phyloP scores from a whole-genome alignment of 2,329 filamentous ascomycete genomes.

The Xenosphaeropsis pyriputrescens region DNA sequence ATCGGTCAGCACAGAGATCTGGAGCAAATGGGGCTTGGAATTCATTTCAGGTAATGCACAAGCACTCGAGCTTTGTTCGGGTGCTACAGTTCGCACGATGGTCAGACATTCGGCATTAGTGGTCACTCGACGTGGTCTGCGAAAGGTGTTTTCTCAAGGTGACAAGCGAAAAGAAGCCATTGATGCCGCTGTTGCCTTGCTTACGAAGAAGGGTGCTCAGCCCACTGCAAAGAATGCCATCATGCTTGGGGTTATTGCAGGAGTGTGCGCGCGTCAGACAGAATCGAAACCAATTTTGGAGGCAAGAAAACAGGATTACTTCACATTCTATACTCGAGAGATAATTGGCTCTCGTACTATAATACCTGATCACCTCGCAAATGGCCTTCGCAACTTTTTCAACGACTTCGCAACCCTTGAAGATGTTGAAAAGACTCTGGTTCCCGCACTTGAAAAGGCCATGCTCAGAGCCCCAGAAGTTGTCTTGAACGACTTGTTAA shows the following conservation, averaged over 20 bases:
- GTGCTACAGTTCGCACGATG: conserved; percentile 44
- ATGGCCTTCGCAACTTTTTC: conserved; percentile 73
- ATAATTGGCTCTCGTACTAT: conserved; percentile 64
- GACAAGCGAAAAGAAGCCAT: conserved; percentile 10
- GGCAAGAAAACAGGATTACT: conserved; percentile 54
- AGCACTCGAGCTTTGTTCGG: conserved; percentile 64
- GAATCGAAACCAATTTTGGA: conserved; percentile 47
- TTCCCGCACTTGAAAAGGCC: conserved; percentile 77
- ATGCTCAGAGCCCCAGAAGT: conserved; percentile 83
- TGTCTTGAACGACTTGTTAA: conserved; percentile 65
- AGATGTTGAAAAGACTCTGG: conserved; percentile 60
- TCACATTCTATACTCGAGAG: conserved; percentile 74
- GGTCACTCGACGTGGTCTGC: conserved; percentile 65
- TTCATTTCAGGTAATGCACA: conserved; percentile 56
- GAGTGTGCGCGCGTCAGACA: conserved; percentile 63
- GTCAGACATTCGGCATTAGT: conserved; percentile 62
- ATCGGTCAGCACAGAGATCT: conserved; percentile 43
- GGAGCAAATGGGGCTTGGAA: conserved; percentile 49
- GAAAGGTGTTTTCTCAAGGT: conserved; percentile 50
- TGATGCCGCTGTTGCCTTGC: conserved; percentile 40
- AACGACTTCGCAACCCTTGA: conserved; percentile 54
- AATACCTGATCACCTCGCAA: conserved; percentile 57
- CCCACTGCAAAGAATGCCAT: conserved; percentile 57
- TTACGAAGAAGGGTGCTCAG: conserved; percentile 53
- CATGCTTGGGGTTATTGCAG: conserved; percentile 74